Conservation (phyloP, 2,329 filamentous ascomycete genomes). For the Pyrenochaeta sp. region DNA sequence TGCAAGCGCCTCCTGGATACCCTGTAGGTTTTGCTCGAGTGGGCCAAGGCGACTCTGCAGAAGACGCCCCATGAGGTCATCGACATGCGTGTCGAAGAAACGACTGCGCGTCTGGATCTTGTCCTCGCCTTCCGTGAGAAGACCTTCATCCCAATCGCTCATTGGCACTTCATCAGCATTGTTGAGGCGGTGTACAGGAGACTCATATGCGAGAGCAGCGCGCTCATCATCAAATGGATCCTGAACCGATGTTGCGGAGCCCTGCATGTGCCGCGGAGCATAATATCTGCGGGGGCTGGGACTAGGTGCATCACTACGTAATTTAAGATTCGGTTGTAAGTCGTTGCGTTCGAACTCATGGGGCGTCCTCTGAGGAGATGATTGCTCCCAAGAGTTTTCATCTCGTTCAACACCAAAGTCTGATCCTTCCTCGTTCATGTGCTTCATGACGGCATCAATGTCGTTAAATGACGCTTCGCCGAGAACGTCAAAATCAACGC, state of each 20-base stretch:
- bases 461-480: constrained; percentile 73
- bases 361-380: constrained; percentile 44
- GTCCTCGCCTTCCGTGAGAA: constrained; percentile 76
- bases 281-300: constrained; percentile 70
- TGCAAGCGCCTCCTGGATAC: constrained; percentile 75
- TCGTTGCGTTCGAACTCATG: constrained; percentile 43
- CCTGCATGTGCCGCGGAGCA: constrained; percentile 34
- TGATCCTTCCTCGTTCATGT: constrained; percentile 77
- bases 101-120: constrained; percentile 82
- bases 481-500: constrained; percentile 45
- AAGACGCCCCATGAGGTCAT: constrained; percentile 81
- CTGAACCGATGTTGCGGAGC: constrained; percentile 51
- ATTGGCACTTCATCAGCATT: constrained; percentile 70
- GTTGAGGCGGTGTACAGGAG: constrained; percentile 70
- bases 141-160: constrained; percentile 92
- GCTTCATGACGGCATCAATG: constrained; percentile 91
- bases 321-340: constrained; percentile 50
- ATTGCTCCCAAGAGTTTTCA: constrained; percentile 53
- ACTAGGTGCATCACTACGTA: constrained; percentile 76
- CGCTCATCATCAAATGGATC: constrained; percentile 71
- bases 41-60: constrained; percentile 80
- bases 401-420: constrained; percentile 76
- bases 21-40: constrained; percentile 78
- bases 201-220: constrained; percentile 62
- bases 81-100: constrained; percentile 92